These are phyloP conservation scores for Pseudogymnoascus destructans DNA, from an alignment of 2,329 filamentous ascomycete species.

Conservation along the genomic window DNA sequence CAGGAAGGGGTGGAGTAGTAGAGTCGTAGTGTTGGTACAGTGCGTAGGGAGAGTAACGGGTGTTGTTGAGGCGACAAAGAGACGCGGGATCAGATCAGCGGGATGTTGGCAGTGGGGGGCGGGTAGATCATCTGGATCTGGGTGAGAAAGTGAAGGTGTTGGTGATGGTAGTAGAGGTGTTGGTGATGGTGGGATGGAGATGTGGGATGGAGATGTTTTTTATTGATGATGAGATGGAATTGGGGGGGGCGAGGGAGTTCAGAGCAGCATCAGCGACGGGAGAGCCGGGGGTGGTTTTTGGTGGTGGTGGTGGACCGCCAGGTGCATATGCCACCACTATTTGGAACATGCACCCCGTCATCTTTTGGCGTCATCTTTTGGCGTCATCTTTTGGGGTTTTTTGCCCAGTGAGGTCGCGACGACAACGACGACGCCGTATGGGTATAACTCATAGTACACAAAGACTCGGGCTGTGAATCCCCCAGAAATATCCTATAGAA, in stretches of 20 bases:
- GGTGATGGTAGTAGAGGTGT: neutral
- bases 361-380: too few species aligned
- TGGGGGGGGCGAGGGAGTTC: neutral
- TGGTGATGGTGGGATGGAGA: neutral
- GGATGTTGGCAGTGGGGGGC: neutral
- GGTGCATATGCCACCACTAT: slow-evolving; percentile 4
- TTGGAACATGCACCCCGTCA: slow-evolving; percentile 4
- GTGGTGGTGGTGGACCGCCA: slow-evolving; percentile 8
- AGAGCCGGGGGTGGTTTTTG: slow-evolving; percentile 1
- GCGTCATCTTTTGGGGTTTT: too few species aligned
- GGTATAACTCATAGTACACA: neutral
- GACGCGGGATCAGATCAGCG: neutral
- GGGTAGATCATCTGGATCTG: neutral
- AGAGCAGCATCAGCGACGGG: slow-evolving; percentile 1
- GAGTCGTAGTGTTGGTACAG: neutral
- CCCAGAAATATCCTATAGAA: neutral
- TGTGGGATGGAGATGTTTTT: neutral
- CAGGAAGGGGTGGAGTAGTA: neutral
- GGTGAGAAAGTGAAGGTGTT: slow-evolving; percentile 6
- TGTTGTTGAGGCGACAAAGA: slow-evolving; percentile 1
- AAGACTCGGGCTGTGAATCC: neutral
- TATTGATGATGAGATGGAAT: neutral
- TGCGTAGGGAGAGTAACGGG: neutral
- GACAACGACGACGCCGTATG: neutral
- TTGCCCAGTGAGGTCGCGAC: neutral